These are phyloP conservation scores for Gynostemma pentaphyllum DNA, from an alignment of 306 rosid genomes.

Conservation along the genomic window DNA sequence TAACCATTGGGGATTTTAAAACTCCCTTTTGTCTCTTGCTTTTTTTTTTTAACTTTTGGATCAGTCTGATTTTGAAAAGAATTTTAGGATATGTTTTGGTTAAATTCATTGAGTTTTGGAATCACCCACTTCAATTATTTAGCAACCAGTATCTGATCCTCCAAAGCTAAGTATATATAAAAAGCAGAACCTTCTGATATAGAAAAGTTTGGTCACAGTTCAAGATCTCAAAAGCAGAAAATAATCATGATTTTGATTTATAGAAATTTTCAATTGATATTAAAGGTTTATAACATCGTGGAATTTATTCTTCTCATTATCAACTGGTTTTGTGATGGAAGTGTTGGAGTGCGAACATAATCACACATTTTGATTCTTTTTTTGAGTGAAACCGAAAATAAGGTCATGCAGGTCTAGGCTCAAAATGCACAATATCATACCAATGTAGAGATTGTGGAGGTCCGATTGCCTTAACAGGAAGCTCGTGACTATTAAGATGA, in stretches of 20 bases:
- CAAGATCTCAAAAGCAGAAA: background rate
- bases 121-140: slow-evolving; percentile 2
- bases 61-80: background rate
- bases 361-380: too few species aligned
- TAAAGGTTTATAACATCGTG: too few species aligned
- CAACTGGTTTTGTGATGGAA: too few species aligned
- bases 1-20: background rate
- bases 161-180: background rate
- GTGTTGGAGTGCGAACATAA: too few species aligned
- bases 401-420: too few species aligned
- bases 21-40: background rate
- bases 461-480: too few species aligned
- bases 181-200: background rate
- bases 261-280: background rate
- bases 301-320: too few species aligned
- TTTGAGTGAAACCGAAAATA: too few species aligned
- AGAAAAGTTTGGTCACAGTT: background rate
- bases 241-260: background rate
- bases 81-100: background rate
- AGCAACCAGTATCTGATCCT: background rate
- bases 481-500: too few species aligned
- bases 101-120: background rate
- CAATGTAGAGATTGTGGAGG: too few species aligned
- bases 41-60: background rate
- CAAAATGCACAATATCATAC: too few species aligned